Conservation (phyloP, 2,329 filamentous ascomycete genomes). For the Allantophomopsis lycopodina region DNA sequence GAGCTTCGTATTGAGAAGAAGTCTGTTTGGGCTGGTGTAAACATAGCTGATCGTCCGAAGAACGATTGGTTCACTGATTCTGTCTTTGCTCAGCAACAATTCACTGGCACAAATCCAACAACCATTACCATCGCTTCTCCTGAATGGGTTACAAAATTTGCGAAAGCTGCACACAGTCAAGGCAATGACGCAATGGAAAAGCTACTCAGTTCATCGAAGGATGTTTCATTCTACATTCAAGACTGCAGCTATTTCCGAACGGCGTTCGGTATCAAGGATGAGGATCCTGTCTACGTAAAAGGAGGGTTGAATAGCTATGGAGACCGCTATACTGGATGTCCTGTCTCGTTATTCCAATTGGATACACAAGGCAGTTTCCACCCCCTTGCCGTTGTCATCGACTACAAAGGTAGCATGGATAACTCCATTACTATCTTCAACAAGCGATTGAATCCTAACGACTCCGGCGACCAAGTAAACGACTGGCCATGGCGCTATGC, state of each 20-base stretch:
- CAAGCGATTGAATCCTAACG: slow-evolving; percentile 21
- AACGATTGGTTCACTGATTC: slow-evolving; percentile 16
- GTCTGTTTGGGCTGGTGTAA: slow-evolving; percentile 14
- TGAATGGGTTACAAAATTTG: slow-evolving; percentile 10
- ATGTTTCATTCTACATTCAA: slow-evolving; percentile 10
- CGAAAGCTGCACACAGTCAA: slow-evolving; percentile 5
- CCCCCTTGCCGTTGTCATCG: slow-evolving; percentile 32
- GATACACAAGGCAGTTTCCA: slow-evolving; percentile 28
- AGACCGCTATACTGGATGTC: slow-evolving; percentile 17
- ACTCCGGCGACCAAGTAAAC: slow-evolving; percentile 19
- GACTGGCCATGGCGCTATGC: slow-evolving; percentile 39
- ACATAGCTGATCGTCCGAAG: slow-evolving; percentile 9
- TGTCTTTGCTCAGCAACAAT: slow-evolving; percentile 26
- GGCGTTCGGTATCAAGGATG: slow-evolving; percentile 4
- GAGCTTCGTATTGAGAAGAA: slow-evolving; percentile 9
- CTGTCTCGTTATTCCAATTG: slow-evolving; percentile 29
- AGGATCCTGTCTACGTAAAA: slow-evolving; percentile 2
- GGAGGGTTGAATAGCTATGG: not conserved
- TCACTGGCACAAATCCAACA: slow-evolving; percentile 20
- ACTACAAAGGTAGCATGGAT: slow-evolving; percentile 27
- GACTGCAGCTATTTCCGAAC: slow-evolving; percentile 15
- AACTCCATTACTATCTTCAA: slow-evolving; percentile 36
- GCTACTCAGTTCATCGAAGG: slow-evolving; percentile 4
- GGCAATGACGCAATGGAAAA: slow-evolving; percentile 4
- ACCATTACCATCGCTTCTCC: slow-evolving; percentile 8